Conservation (phyloP, 768 basidiomycete species). For the Serendipita sp. region DNA sequence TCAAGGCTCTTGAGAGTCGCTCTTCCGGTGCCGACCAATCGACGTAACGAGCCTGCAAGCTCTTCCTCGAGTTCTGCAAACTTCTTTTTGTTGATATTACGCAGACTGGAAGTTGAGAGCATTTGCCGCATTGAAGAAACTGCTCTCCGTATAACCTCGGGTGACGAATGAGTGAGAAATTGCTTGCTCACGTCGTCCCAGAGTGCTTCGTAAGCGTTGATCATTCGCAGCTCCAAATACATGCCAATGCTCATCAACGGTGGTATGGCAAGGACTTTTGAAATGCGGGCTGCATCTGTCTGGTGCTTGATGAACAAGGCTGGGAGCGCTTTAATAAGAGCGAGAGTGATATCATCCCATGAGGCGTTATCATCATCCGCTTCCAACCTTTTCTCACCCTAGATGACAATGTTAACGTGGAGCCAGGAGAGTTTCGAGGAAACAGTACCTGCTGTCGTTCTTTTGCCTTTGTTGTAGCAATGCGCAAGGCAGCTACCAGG, state of each 20-base stretch:
- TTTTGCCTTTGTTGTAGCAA: slow-evolving; percentile 38
- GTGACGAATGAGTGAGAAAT: slow-evolving; percentile 73
- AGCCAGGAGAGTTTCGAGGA: not conserved
- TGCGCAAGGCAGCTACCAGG: slow-evolving; percentile 51
- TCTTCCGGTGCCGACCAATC: slow-evolving; percentile 32
- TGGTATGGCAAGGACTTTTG: slow-evolving; percentile 64
- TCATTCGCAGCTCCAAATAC: slow-evolving; percentile 89
- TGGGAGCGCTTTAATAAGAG: slow-evolving; percentile 76
- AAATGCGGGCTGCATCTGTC: slow-evolving; percentile 67
- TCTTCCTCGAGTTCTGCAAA: slow-evolving; percentile 83
- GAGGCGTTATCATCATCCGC: slow-evolving; percentile 7
- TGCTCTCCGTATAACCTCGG: slow-evolving; percentile 57
- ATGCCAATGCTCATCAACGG: slow-evolving; percentile 77
- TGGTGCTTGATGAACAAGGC: slow-evolving; percentile 86
- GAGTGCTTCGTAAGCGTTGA: slow-evolving; percentile 62
- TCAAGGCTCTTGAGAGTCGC: slow-evolving; percentile 76
- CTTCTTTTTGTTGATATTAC: slow-evolving; percentile 74
- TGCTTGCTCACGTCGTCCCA: slow-evolving; percentile 94
- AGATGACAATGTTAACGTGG: not conserved
- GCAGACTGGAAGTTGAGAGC: slow-evolving; percentile 55
- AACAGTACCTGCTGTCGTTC: slow-evolving; percentile 52
- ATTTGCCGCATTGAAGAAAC: slow-evolving; percentile 57
- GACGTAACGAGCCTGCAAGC: slow-evolving; percentile 60
- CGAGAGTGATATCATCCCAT: slow-evolving; percentile 51
- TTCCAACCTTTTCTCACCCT: not conserved